These are phyloP conservation scores for Phylloboletellus chloephorus DNA, from an alignment of 1,284 basidiomycete species.

Conservation along the genomic window DNA sequence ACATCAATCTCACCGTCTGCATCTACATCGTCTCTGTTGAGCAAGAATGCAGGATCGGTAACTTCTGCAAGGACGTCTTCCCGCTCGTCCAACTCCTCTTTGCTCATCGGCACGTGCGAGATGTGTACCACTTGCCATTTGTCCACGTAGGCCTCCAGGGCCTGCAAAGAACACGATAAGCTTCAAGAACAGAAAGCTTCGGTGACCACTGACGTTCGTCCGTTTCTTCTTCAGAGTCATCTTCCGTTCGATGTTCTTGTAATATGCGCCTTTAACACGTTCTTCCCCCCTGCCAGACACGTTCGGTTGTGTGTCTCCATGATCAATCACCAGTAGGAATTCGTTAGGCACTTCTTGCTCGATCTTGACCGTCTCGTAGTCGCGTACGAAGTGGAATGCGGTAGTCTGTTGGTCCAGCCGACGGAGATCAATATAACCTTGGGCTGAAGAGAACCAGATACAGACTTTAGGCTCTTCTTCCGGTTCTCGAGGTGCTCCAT, in stretches of 20 bases:
- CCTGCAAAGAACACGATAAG: slow-evolving; percentile 33
- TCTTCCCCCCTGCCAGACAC: slow-evolving; percentile 15
- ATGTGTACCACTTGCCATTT: slow-evolving; percentile 76
- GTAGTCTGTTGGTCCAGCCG: slow-evolving; percentile 44
- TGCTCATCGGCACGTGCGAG: slow-evolving; percentile 47
- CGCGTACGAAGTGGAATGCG: slow-evolving; percentile 67
- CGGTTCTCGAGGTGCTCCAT: slow-evolving; percentile 38
- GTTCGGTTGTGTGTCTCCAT: slow-evolving; percentile 40
- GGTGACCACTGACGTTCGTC: slow-evolving; percentile 51
- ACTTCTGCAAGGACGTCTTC: slow-evolving; percentile 51
- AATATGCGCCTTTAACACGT: slow-evolving; percentile 68
- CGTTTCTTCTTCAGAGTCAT: slow-evolving; percentile 84
- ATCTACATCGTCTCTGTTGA: slow-evolving; percentile 38
- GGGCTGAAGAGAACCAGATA: background rate
- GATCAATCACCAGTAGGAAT: slow-evolving; percentile 72
- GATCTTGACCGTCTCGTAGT: slow-evolving; percentile 79
- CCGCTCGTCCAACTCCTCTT: slow-evolving; percentile 49
- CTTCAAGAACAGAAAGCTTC: background rate
- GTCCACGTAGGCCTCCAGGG: slow-evolving; percentile 61
- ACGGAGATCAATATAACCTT: background rate
- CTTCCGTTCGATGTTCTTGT: slow-evolving; percentile 83
- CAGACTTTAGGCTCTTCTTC: slow-evolving; percentile 46
- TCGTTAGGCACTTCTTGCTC: slow-evolving; percentile 82
- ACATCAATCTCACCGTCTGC: slow-evolving; percentile 42
- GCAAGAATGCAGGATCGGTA: slow-evolving; percentile 46